A percentile compares a stretch with the other conserved stretches of the same genome.
Conservation (phyloP, 768 basidiomycete genomes). For the Rhizopogon rudus region DNA sequence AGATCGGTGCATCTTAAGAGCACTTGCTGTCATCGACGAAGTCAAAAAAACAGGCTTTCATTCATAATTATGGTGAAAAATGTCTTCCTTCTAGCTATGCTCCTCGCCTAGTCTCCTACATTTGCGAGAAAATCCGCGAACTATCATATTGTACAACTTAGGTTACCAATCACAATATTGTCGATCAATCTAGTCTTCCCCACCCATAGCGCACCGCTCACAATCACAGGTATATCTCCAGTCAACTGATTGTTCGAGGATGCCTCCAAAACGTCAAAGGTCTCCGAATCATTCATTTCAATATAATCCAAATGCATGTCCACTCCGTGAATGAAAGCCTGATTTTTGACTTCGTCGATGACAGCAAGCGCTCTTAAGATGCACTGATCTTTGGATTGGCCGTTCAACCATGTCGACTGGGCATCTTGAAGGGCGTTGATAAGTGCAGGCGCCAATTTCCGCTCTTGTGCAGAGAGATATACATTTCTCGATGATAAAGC, state of each 20-base stretch:
- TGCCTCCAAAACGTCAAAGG: conserved; percentile 58
- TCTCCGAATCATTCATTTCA: conserved; percentile 78
- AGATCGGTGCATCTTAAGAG: conserved; percentile 41
- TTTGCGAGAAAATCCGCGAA: background rate
- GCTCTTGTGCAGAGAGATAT: conserved; percentile 66
- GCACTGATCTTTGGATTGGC: conserved; percentile 45
- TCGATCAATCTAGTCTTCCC: conserved; percentile 90
- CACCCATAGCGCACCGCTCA: conserved; percentile 86
- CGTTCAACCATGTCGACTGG: conserved; percentile 47
- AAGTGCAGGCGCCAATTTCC: conserved; percentile 58
- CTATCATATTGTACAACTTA: conserved; percentile 8
- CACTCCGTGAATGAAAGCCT: conserved; percentile 35
- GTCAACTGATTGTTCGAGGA: conserved; percentile 21
- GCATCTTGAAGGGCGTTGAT: conserved; percentile 63
- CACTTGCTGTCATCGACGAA: conserved; percentile 35
- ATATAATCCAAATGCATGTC: conserved; percentile 76
- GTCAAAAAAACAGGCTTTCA: conserved; percentile 23
- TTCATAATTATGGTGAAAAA: conserved; percentile 5
- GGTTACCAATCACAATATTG: conserved; percentile 74
- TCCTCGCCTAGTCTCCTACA: too few relatives aligned
- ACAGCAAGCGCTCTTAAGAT: conserved; percentile 38
- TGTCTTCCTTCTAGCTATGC: too few relatives aligned
- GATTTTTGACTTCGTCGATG: conserved; percentile 28
- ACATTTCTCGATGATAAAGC: conserved; percentile 91
- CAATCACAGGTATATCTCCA: conserved; percentile 42